Evolutionary conservation across 768 basidiomycete genomes (phyloP).

Genomic region (Serendipita sp.): DNA sequence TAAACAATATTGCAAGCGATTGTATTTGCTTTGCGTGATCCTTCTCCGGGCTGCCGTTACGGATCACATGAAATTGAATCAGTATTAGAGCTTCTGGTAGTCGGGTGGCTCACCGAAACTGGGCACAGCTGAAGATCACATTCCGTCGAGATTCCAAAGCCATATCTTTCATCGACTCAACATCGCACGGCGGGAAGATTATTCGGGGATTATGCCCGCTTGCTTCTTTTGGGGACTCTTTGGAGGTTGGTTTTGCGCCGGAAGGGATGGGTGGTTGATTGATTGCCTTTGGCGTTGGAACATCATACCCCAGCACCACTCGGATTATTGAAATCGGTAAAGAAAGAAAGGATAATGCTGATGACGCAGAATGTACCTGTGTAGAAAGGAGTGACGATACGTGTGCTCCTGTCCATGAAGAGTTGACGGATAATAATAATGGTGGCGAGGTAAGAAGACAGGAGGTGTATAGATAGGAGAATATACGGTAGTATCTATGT

Average conservation of each 20-base stretch:
- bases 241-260: conserved; percentile 1
- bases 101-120: conserved; percentile 53
- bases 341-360: not conserved
- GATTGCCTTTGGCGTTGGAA: not conserved
- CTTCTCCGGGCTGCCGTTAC: conserved; percentile 68
- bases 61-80: not conserved
- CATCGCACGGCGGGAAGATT: conserved; percentile 90
- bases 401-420: conserved; percentile 84
- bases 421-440: conserved; percentile 81
- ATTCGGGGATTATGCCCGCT: conserved; percentile 18
- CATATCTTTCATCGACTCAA: conserved; percentile 46
- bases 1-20: conserved; percentile 46
- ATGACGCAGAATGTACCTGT: not conserved
- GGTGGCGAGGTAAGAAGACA: conserved; percentile 45
- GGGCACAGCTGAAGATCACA: conserved; percentile 73
- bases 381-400: conserved; percentile 49
- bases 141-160: conserved; percentile 37
- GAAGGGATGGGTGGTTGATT: not conserved
- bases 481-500: conserved; percentile 70
- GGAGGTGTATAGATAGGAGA: conserved; percentile 66
- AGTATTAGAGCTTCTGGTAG: not conserved
- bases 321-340: not conserved
- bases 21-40: conserved; percentile 69
- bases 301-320: not conserved
- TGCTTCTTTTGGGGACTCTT: conserved; percentile 8